Evolutionary conservation across 2,329 filamentous ascomycete genomes (phyloP).

Genomic region (Geosmithia putterillii): DNA sequence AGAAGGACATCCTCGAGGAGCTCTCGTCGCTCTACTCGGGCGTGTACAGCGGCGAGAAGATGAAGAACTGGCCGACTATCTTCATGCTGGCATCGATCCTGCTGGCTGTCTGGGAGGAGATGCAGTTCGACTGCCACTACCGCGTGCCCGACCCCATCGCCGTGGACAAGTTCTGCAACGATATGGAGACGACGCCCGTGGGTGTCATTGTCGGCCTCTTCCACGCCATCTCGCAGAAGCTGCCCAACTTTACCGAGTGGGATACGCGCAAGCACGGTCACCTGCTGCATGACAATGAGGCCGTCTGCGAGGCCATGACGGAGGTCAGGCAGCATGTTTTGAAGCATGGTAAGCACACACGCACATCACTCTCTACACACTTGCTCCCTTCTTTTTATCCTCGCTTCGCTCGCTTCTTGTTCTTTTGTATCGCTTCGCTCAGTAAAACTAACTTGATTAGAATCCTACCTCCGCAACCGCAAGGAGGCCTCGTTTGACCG

Average conservation of each 20-base stretch:
- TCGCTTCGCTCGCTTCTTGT: neutral
- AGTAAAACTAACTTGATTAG: slow-evolving; percentile 33
- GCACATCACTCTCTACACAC: neutral
- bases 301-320: slow-evolving; percentile 91
- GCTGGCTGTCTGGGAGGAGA: slow-evolving; percentile 92
- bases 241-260: slow-evolving; percentile 88
- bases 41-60: slow-evolving; percentile 91
- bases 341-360: slow-evolving; percentile 67
- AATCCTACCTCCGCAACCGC: slow-evolving; percentile 74
- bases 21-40: slow-evolving; percentile 89
- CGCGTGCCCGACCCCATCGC: slow-evolving; percentile 72
- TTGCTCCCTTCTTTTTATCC: neutral
- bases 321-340: slow-evolving; percentile 87
- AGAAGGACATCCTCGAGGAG: slow-evolving; percentile 93
- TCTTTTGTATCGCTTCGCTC: neutral
- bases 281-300: slow-evolving; percentile 77
- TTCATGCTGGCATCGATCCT: slow-evolving; percentile 94
- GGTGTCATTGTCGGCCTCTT: slow-evolving; percentile 95
- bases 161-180: slow-evolving; percentile 87
- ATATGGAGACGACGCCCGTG: slow-evolving; percentile 94
- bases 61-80: slow-evolving; percentile 98
- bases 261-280: slow-evolving; percentile 85
- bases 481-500: slow-evolving; percentile 75
- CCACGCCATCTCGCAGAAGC: slow-evolving; percentile 94
- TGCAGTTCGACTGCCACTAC: slow-evolving; percentile 98